Evolutionary conservation across 768 basidiomycete species (phyloP).

Genomic region (Pleurotus sapidus): DNA sequence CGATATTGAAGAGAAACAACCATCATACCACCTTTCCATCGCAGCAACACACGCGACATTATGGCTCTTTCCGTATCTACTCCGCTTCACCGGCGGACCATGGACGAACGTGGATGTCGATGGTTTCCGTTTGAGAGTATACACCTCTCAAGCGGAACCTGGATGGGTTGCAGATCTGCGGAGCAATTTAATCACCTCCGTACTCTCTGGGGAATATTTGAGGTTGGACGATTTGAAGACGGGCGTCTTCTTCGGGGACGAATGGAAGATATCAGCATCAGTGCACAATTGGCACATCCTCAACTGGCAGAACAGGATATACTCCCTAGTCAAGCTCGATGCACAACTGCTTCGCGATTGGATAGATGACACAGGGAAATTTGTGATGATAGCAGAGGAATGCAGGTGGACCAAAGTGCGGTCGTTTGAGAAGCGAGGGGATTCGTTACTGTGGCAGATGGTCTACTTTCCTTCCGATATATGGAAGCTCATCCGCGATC

Average conservation of each 20-base stretch:
- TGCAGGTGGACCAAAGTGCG: constrained; percentile 33
- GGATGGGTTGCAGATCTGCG: constrained; percentile 33
- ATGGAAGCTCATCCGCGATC: constrained; percentile 23
- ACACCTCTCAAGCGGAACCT: constrained; percentile 31
- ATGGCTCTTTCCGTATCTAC: constrained; percentile 37
- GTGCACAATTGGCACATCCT: constrained; percentile 33
- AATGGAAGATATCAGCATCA: constrained; percentile 17
- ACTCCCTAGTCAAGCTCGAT: constrained; percentile 34
- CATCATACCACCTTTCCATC: constrained; percentile 19
- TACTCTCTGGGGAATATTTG: constrained; percentile 37
- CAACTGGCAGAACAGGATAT: constrained; percentile 30
- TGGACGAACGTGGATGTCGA: constrained; percentile 31
- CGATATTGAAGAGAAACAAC: constrained; percentile 29
- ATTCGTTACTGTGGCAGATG: constrained; percentile 11
- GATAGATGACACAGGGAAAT: constrained; percentile 31
- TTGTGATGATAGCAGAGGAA: constrained; percentile 36
- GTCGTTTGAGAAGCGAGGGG: constrained; percentile 12
- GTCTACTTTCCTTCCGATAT: constrained; percentile 27
- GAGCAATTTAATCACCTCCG: constrained; percentile 31
- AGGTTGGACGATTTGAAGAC: constrained; percentile 36
- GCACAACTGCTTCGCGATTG: constrained; percentile 36
- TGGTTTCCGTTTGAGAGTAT: constrained; percentile 32
- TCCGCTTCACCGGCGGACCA: constrained; percentile 31
- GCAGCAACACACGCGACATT: constrained; percentile 19
- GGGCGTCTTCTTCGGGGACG: constrained; percentile 23